These are phyloP conservation scores for Leccinum holopus DNA, from an alignment of 1,284 basidiomycete genomes.

Conservation along the genomic window DNA sequence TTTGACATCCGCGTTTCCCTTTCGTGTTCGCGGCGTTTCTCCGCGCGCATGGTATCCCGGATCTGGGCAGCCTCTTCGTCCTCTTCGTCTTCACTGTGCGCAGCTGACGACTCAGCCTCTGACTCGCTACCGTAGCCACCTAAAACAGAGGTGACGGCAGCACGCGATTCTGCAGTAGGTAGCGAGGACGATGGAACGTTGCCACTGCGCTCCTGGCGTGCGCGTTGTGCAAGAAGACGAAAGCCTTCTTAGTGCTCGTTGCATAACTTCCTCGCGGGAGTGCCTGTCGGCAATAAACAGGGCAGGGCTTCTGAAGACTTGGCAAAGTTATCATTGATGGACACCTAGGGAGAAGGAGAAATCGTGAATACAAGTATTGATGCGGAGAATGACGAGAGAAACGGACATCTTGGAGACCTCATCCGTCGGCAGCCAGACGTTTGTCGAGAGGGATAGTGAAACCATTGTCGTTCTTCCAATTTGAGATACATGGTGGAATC, in stretches of 20 bases:
- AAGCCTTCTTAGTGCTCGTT: slow-evolving; percentile 94
- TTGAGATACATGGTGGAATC: slow-evolving; percentile 99
- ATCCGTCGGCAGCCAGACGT: slow-evolving; percentile 95
- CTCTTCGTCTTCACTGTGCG: slow-evolving; percentile 49
- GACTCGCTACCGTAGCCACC: slow-evolving; percentile 85
- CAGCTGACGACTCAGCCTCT: slow-evolving; percentile 50
- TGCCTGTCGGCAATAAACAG: slow-evolving; percentile 97
- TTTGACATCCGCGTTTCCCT: slow-evolving; percentile 99
- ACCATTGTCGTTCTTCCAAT: slow-evolving; percentile 99
- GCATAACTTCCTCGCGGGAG: slow-evolving; percentile 96
- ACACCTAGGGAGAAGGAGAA: slow-evolving; percentile 54
- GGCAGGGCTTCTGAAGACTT: slow-evolving; percentile 97
- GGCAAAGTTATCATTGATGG: slow-evolving; percentile 99
- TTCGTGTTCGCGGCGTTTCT: slow-evolving; percentile 93
- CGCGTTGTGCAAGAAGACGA: slow-evolving; percentile 90
- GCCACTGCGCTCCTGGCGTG: slow-evolving; percentile 90
- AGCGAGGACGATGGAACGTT: slow-evolving; percentile 56
- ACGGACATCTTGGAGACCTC: slow-evolving; percentile 94
- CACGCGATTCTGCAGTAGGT: slow-evolving; percentile 56
- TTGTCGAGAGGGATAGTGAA: slow-evolving; percentile 99
- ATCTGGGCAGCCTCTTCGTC: slow-evolving; percentile 86
- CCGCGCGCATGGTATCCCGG: slow-evolving; percentile 87
- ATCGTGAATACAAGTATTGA: slow-evolving; percentile 7
- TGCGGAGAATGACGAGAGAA: background rate
- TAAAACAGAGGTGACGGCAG: slow-evolving; percentile 72